Evolutionary conservation across 805 yeast species (phyloP).

Genomic region (Yarrowia alimentaria): DNA sequence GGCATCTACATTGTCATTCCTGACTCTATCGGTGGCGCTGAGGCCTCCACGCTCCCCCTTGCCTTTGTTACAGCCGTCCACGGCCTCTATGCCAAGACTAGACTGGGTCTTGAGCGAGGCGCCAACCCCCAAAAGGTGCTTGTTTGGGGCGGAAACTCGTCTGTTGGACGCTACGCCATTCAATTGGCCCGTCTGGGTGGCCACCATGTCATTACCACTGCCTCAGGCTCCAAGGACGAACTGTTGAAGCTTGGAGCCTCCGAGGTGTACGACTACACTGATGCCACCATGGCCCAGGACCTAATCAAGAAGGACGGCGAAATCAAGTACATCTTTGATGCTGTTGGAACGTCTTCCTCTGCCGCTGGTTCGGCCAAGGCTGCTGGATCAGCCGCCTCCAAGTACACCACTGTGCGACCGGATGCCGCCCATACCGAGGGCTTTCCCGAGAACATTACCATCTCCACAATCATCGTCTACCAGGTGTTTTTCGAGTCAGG

Average conservation of each 20-base stretch:
- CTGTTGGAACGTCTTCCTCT: constrained; percentile 8
- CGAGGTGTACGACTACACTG: constrained; percentile 3
- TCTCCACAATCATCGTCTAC: constrained; percentile 5
- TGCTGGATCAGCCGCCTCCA: background rate
- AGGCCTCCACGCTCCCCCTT: constrained; percentile 1
- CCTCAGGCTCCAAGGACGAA: background rate
- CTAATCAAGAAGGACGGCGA: background rate
- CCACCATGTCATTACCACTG: constrained; percentile 2
- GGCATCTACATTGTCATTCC: constrained; percentile 4
- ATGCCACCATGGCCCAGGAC: background rate
- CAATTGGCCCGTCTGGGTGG: constrained; percentile 8
- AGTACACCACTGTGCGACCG: constrained; percentile 19
- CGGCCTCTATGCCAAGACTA: background rate
- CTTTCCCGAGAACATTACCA: background rate
- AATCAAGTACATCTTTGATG: constrained; percentile 5
- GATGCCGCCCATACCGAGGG: constrained; percentile 9
- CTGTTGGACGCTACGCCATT: constrained; percentile 9
- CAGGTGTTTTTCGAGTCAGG: constrained; percentile 1
- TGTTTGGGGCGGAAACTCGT: constrained; percentile 21
- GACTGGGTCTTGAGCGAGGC: background rate
- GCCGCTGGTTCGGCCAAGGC: background rate
- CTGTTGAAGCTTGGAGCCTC: constrained; percentile 3
- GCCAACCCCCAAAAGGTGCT: background rate
- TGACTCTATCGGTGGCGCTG: background rate
- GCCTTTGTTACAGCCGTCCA: constrained; percentile 9